Percentiles rank a stretch among this genome's conserved stretches.
Conservation (phyloP, 2,329 filamentous ascomycete genomes). For the Claviceps lovelessii region DNA sequence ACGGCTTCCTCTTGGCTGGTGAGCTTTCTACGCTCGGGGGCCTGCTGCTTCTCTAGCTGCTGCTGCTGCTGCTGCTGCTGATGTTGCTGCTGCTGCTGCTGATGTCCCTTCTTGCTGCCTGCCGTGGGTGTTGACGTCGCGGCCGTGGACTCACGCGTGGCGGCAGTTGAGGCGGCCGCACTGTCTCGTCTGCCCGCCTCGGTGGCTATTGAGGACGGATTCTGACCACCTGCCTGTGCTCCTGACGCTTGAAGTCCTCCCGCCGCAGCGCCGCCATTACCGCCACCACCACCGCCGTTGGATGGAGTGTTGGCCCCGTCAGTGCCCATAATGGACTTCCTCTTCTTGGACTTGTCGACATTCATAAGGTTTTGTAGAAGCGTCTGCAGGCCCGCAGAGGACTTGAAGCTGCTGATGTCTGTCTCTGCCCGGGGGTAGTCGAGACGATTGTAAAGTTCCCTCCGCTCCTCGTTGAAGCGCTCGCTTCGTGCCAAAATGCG, state of each 20-base stretch:
- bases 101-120: conserved; percentile 34
- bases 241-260: conserved; percentile 14
- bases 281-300: not conserved
- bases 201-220: conserved; percentile 15
- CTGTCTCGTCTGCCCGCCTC: conserved; percentile 35
- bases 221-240: conserved; percentile 18
- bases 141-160: conserved; percentile 19
- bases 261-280: not conserved
- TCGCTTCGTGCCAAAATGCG: conserved; percentile 80
- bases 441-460: conserved; percentile 73
- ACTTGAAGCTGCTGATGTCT: conserved; percentile 65
- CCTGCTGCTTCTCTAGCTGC: conserved; percentile 14
- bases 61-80: not conserved
- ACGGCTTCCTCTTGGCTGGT: conserved; percentile 59
- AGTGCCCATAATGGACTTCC: conserved; percentile 52
- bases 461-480: conserved; percentile 72
- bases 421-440: conserved; percentile 61
- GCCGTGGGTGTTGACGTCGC: conserved; percentile 21
- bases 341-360: conserved; percentile 80
- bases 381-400: conserved; percentile 63
- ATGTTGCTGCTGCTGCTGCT: conserved; percentile 11
- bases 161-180: conserved; percentile 31
- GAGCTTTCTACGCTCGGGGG: conserved; percentile 52
- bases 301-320: conserved; percentile 35
- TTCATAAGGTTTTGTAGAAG: conserved; percentile 71